Conservation (phyloP, 805 yeast genomes). For the Metschnikowia amazonensis region DNA sequence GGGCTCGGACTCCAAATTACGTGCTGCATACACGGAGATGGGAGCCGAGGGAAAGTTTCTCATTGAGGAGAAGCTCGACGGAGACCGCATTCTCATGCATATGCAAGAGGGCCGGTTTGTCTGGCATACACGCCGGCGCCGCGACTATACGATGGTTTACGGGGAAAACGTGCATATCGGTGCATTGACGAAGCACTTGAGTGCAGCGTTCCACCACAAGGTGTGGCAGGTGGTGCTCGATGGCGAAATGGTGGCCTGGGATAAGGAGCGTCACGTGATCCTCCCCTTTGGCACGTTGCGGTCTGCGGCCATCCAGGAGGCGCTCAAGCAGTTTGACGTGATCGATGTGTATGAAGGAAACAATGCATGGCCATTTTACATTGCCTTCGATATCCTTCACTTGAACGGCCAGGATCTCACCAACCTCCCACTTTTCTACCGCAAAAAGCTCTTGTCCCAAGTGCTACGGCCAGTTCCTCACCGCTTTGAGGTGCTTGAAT, state of each 20-base stretch:
- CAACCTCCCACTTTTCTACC: conserved; percentile 46
- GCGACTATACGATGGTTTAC: conserved; percentile 68
- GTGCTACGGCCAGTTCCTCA: conserved; percentile 45
- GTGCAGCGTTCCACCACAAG: conserved; percentile 35
- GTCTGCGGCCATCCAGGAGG: conserved; percentile 57
- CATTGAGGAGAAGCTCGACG: conserved; percentile 91
- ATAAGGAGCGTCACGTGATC: conserved; percentile 49
- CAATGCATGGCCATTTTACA: conserved; percentile 48
- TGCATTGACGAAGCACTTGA: conserved; percentile 50
- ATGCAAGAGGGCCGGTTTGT: conserved; percentile 38
- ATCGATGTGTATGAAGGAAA: conserved; percentile 22
- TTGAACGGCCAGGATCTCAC: conserved; percentile 65
- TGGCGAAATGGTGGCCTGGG: conserved; percentile 94
- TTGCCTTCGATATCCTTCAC: conserved; percentile 70
- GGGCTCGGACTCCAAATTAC: conserved; percentile 16
- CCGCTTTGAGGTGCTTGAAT: conserved; percentile 48
- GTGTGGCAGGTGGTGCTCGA: conserved; percentile 54
- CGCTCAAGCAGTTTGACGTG: conserved; percentile 34
- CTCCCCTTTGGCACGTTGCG: conserved; percentile 82
- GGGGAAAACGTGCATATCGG: conserved; percentile 53
- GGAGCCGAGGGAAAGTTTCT: conserved; percentile 40
- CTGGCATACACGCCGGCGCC: conserved; percentile 63
- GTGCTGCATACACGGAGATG: conserved; percentile 15
- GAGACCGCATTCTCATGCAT: conserved; percentile 83
- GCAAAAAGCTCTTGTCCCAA: conserved; percentile 50